Evolutionary conservation across 768 basidiomycete species (phyloP), one percentile per base, ranked within the genome.

Genomic region (Cubamyces sp.): DNA sequence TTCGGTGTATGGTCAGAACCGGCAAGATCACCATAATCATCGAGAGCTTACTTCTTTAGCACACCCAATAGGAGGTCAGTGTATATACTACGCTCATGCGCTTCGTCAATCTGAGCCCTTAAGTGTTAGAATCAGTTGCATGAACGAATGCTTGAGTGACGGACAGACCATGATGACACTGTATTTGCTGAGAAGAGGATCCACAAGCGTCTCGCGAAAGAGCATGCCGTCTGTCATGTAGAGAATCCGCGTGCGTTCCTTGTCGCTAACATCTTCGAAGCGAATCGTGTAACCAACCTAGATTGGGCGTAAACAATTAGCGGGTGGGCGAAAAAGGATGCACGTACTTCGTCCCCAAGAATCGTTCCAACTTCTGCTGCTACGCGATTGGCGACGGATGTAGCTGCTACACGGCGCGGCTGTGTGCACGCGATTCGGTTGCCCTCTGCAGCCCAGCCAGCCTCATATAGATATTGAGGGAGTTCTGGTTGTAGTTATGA

Each of bases 211-310:
- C 76, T 98, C 96, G 61, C 96, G 86, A 73, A 98, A 98, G 40
- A 99, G 86, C 88, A 98, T 96, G 47, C 97, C 97, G 73, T 99
- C 97, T 34, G 97, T 99, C 85, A 98, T 84, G 74, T 98, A 99
- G 43, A 94, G 82, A 73, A 99, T 92, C 26, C 92, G 84, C 1
- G 97, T 98, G 54, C 85, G 80, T 28, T 90, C 84, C 68, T 91
- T 93, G 71, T 84, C 84, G 69, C 89, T 92, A 54, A 96, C 86
- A 67, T 97, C 94, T 73, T 99, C 97, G 64, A 98, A 98, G 9
- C 97, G 88, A 64, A 99, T 98, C 6, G 92, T 92, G 72, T 99
- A 99, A 7, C 97, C 97, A 67, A 99, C 96, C 94, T 97, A 62
- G 3, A 19, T 26, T 58, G 7, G 23, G 5, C 59, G 52, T 42